Conservation (phyloP, 306 rosid genomes). For the Biancaea sappan region DNA sequence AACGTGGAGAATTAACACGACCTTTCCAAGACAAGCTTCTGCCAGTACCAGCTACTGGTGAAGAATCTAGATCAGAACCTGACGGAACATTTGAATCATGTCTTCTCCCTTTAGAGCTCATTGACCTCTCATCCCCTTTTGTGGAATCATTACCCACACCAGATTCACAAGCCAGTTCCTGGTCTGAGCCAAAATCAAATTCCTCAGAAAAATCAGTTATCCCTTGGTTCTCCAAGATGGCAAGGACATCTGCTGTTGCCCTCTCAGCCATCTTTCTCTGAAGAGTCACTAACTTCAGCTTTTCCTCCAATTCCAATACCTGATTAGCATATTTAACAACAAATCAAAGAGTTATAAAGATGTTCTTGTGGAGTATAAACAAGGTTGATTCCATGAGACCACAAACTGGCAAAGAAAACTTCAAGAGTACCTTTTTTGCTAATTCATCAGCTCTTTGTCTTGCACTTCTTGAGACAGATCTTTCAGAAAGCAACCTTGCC, state of each 20-base stretch:
- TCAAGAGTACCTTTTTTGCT: constrained; percentile 60
- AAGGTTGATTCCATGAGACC: constrained; percentile 28
- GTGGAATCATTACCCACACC: constrained; percentile 45
- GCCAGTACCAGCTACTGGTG: constrained; percentile 51
- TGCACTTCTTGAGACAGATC: constrained; percentile 86
- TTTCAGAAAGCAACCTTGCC: constrained; percentile 84
- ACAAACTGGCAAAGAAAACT: constrained; percentile 27
- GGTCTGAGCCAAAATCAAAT: constrained; percentile 71
- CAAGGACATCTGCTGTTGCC: constrained; percentile 86
- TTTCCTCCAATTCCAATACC: constrained; percentile 89
- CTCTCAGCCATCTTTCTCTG: constrained; percentile 95
- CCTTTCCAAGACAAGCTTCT: constrained; percentile 97
- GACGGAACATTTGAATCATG: constrained; percentile 55
- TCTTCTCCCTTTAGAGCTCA: constrained; percentile 47
- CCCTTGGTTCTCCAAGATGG: constrained; percentile 84
- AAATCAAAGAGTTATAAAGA: constrained; percentile 12
- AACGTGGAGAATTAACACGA: constrained; percentile 51
- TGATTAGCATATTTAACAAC: constrained; percentile 31
- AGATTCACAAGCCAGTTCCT: constrained; percentile 63
- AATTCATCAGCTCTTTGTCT: constrained; percentile 85
- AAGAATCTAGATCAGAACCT: constrained; percentile 67
- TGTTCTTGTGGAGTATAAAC: constrained; percentile 17
- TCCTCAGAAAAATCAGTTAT: constrained; percentile 71
- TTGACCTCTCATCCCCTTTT: constrained; percentile 43
- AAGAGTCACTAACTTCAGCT: constrained; percentile 65